Base-by-base conservation (phyloP, 75 land plant species). In the Adiantum capillusveneris region DNA sequence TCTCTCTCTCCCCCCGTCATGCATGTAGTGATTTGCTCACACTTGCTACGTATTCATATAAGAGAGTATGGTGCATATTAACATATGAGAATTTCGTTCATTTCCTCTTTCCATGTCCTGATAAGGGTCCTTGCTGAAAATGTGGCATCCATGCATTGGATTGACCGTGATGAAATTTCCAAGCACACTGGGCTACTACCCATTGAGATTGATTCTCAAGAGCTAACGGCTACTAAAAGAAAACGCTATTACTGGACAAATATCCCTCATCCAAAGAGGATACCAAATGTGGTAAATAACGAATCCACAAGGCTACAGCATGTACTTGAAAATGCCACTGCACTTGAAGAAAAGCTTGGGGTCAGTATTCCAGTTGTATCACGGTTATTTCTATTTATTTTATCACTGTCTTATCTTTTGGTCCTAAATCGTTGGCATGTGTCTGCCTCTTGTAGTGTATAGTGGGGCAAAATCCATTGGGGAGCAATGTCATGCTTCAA, bases 81-180 rank as follows among this genome's bases (percentile, higher is more conserved):
- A n/a, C n/a, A n/a, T n/a, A n/a, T n/a, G n/a, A n/a, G n/a, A n/a
- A n/a, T n/a, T n/a, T n/a, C 9, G 37, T 34, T 34, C 7, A 34
- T 3, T 9, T 34, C 37, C 9, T 9, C 9, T 34, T 34, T 34
- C 7, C 9, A 34, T 34, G 37, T 34, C 37, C 3, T 34, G n/a
- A n/a, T 31, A 58, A 71, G 74, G 74, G 64, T 71, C 25, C 45
- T 71, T 46, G 74, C 52, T 19, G 74, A 71, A 53, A 71, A 71
- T 52, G 74, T 71, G 18, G 68, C 68, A n/a, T 71, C 74, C 41
- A 71, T 71, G 74, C 46, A 58, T 9, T 71, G 74, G 74, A 58
- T 59, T 37, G 74, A 71, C 45, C 61, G 74, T 25, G 74, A 71
- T 1, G 74, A 71, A 42, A 71, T 71, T 12, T 65, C 74, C 1